Conservation (phyloP, 208 protist genomes). For the Leishmania guyanensis region DNA sequence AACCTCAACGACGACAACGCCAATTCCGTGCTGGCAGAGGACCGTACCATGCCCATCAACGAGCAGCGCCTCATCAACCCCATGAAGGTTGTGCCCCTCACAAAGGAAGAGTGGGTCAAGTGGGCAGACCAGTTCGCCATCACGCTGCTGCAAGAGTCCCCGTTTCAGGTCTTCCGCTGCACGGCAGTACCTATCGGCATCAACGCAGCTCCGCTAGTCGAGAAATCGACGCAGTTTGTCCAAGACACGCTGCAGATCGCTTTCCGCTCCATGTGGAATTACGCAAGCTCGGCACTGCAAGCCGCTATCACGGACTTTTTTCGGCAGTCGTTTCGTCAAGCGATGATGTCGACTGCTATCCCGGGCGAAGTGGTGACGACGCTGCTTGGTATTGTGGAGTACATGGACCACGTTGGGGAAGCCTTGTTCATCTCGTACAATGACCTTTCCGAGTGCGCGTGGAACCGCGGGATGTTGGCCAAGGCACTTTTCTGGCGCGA, state of each 20-base stretch:
- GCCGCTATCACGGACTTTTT: slow-evolving; percentile 67
- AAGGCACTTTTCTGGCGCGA: slow-evolving; percentile 90
- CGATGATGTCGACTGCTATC: slow-evolving; percentile 58
- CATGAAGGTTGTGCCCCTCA: slow-evolving; percentile 63
- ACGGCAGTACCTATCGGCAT: slow-evolving; percentile 61
- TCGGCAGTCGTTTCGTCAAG: slow-evolving; percentile 57
- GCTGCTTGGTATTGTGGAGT: slow-evolving; percentile 78
- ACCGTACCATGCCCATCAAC: slow-evolving; percentile 59
- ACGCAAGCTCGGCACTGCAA: slow-evolving; percentile 62
- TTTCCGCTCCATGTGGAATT: slow-evolving; percentile 82
- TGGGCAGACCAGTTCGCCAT: slow-evolving; percentile 76
- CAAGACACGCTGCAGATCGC: slow-evolving; percentile 66
- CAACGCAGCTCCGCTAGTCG: slow-evolving; percentile 68
- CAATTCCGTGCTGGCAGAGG: slow-evolving; percentile 33
- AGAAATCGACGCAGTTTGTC: slow-evolving; percentile 66
- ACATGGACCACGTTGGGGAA: slow-evolving; percentile 87
- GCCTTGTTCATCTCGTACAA: slow-evolving; percentile 62
- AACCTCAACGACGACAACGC: slow-evolving; percentile 48
- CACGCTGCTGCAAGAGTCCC: slow-evolving; percentile 79
- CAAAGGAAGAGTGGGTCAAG: slow-evolving; percentile 82
- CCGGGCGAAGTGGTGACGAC: slow-evolving; percentile 74
- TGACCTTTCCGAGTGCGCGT: slow-evolving; percentile 80
- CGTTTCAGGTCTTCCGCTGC: slow-evolving; percentile 87
- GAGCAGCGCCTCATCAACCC: slow-evolving; percentile 58
- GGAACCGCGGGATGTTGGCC: slow-evolving; percentile 85